These are phyloP conservation scores for Volvox reticuliferus DNA, from an alignment of 139 green algal species.

Conservation along the genomic window DNA sequence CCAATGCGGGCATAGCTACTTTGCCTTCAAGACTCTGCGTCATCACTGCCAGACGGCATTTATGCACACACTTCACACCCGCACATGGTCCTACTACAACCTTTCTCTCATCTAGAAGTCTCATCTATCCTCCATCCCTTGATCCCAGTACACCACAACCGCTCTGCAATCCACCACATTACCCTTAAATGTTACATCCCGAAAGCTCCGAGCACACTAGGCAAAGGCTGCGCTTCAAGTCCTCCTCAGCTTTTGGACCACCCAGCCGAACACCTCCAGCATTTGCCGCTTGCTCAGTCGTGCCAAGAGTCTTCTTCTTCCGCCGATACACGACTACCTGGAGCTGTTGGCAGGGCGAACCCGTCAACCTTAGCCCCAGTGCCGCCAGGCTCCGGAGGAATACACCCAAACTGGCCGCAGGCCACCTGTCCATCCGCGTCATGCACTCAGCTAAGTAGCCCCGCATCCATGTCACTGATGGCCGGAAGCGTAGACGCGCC, in stretches of 20 bases:
- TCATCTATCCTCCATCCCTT: too few relatives aligned
- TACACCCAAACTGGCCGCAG: background rate
- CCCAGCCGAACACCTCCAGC: background rate
- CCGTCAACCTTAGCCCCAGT: constrained; percentile 6
- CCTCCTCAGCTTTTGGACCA: background rate
- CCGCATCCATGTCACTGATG: constrained; percentile 4
- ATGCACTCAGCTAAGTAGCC: background rate
- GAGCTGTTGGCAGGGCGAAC: background rate
- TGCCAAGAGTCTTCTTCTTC: background rate
- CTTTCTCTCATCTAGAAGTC: too few relatives aligned
- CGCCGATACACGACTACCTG: constrained; percentile 1
- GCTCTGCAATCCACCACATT: too few relatives aligned
- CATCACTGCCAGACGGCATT: too few relatives aligned
- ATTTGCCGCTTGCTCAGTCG: background rate
- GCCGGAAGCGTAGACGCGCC: constrained; percentile 25
- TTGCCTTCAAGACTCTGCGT: too few relatives aligned
- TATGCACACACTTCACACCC: too few relatives aligned
- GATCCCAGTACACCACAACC: too few relatives aligned
- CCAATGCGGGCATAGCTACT: too few relatives aligned
- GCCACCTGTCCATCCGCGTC: background rate
- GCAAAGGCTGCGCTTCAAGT: constrained; percentile 26
- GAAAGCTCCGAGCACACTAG: background rate
- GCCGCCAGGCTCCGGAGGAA: constrained; percentile 22
- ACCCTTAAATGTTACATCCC: background rate
- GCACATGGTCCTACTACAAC: too few relatives aligned